Evolutionary conservation across 2,329 filamentous ascomycete species (phyloP).

Genomic region (Mycogone perniciosa): DNA sequence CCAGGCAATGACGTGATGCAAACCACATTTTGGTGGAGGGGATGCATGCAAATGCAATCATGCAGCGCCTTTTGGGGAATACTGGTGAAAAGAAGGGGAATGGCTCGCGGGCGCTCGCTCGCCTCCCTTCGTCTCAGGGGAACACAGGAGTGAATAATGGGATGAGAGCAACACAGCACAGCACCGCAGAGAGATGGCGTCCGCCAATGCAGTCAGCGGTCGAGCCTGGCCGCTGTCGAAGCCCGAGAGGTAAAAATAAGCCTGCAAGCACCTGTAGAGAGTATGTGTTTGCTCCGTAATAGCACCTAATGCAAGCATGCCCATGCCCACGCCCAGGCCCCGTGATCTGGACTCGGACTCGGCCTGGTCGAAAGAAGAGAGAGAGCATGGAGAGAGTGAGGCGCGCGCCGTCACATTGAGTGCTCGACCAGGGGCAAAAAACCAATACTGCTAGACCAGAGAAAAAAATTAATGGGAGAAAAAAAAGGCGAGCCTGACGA

Average conservation of each 20-base stretch:
- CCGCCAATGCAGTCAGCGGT: not conserved
- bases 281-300: too few species aligned
- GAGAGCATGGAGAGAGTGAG: too few species aligned
- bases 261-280: slow-evolving; percentile 7
- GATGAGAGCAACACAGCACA: not conserved
- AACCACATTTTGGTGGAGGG: not conserved
- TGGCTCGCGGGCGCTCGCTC: slow-evolving; percentile 1
- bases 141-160: not conserved
- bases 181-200: not conserved
- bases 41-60: not conserved
- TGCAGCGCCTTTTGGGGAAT: not conserved
- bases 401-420: too few species aligned
- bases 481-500: not conserved
- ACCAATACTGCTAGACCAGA: not conserved
- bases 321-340: slow-evolving; percentile 6
- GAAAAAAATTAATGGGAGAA: not conserved
- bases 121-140: not conserved
- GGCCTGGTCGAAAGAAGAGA: not conserved
- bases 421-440: too few species aligned
- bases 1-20: not conserved
- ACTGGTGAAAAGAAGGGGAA: slow-evolving; percentile 1
- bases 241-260: slow-evolving; percentile 1
- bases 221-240: not conserved
- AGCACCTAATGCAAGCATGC: slow-evolving; percentile 8
- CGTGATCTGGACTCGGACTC: not conserved